phyloP scores from a whole-genome alignment of 73 alveolate species.

The Urostyla sp. region DNA sequence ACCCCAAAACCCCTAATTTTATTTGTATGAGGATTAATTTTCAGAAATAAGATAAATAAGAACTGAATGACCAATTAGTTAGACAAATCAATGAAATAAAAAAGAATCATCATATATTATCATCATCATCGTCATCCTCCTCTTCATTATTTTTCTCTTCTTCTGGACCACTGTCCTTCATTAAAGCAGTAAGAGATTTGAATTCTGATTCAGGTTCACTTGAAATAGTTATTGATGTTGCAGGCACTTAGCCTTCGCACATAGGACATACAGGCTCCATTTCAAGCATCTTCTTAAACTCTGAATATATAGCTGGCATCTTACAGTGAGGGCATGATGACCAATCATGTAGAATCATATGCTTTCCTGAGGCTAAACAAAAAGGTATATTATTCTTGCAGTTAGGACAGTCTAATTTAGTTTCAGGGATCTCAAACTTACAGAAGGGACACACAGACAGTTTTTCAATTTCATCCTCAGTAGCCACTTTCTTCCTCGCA shows the following conservation, averaged over 20 bases:
- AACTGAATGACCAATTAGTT: too few relatives aligned
- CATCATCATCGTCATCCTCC: slow-evolving; percentile 46
- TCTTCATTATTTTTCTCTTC: slow-evolving; percentile 62
- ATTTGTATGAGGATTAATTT: too few relatives aligned
- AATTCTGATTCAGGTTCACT: slow-evolving; percentile 73
- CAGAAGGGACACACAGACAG: slow-evolving; percentile 97
- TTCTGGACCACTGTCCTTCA: slow-evolving; percentile 63
- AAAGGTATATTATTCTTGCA: slow-evolving; percentile 97
- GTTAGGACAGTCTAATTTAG: slow-evolving; percentile 89
- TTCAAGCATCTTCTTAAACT: slow-evolving; percentile 54
- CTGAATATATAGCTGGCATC: slow-evolving; percentile 84
- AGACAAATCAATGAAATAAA: not conserved
- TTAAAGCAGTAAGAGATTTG: slow-evolving; percentile 48
- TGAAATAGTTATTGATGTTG: slow-evolving; percentile 27
- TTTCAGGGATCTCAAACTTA: slow-evolving; percentile 89
- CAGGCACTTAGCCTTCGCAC: slow-evolving; percentile 59
- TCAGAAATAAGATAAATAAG: too few relatives aligned
- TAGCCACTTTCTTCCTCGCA: slow-evolving; percentile 94
- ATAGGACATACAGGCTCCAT: slow-evolving; percentile 75
- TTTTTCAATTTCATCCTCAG: slow-evolving; percentile 92
- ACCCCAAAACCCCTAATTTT: too few relatives aligned
- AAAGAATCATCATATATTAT: not conserved
- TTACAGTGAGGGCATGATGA: slow-evolving; percentile 93
- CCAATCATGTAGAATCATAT: slow-evolving; percentile 90
- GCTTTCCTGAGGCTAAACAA: slow-evolving; percentile 98